Evolutionary conservation across 768 basidiomycete genomes (phyloP), one percentile per base, ranked within the genome.

Genomic region (Zangia roseola): DNA sequence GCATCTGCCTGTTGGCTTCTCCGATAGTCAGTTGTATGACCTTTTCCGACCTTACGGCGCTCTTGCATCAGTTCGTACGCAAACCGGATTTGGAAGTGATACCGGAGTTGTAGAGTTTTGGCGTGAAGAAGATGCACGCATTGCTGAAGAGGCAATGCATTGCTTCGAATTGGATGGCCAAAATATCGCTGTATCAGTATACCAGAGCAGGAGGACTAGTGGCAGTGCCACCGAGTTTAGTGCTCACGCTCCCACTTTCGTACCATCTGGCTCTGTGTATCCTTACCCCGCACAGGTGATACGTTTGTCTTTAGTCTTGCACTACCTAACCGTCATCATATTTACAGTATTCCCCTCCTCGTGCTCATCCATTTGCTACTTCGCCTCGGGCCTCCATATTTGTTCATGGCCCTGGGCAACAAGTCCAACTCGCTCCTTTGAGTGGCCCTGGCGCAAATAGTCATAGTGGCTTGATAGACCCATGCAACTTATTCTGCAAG

Each of bases 401-500:
- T 60, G 74, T 90, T 8, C 90, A 91, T 65, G 91, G 91, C 10
- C 91, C 91, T 10, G 91, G 91, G 4, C 91, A 94, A 63, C 91
- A 92, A 65, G 89, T 93, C 28, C 90, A 94, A 65, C 76, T 85
- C 8, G 90, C 91, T 2, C 91, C 91, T 13, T 43, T 79, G 40
- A 53, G 56, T 17, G 90, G 90, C 4, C 89, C 87, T 33, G 88
- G 89, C n/a, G 84, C 88, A 30, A 80, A 57, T 45, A 91, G 88
- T 60, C 88, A 91, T 61, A 91, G 88, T 54, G 91, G 91, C 17
- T 74, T 94, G 23, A 91, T 92, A 52, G 91, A 92, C 67, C 91
- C 91, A 0, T 93, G 90, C 75, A 92, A 92, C 63, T 69, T 93
- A 40, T 93, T 93, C 68, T 90, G 87, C 77, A 91, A 91, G 76